Evolutionary conservation across 169 alveolate species (phyloP), one percentile per base, ranked within the genome.

Genomic region (Perkinsus olseni): DNA sequence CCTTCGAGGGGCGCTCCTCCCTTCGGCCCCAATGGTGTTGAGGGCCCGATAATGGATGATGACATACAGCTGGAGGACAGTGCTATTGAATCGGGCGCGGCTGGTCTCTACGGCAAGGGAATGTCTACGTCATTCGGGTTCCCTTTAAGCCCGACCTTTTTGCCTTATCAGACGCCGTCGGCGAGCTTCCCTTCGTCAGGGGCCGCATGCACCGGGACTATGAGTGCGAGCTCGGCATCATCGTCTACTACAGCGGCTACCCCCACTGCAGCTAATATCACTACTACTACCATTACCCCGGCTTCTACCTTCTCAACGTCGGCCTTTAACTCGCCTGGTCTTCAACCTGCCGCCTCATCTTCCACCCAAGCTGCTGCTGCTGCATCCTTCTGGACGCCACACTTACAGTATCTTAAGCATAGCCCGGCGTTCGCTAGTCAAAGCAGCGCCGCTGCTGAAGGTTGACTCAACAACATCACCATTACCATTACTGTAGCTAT

Each of bases 361-460:
- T 3, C 50, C 50, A 11, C 50, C 50, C 21, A 3, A 3, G 50
- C 50, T 6, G 50, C 50, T 40, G 50, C 50, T 13, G 82, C 82
- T 13, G 82, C 82, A 62, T 62, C 82, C 37, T 62, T 62, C 82
- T 62, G 82, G 82, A 62, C 82, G 31, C 82, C 82, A 21, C 82
- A 62, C 31, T 62, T 62, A 28, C 82, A 62, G 82, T 62, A 62
- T 62, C 82, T 62, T 62, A 62, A 62, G 82, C 82, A 62, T 28
- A 62, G 82, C 82, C 82, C 82, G 82, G 82, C 82, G 82, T 62
- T 62, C 82, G 82, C 82, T 6, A 62, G 82, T 28, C 82, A 62
- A 62, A 62, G 82, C 82, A 62, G 82, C 82, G 28, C 82, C 34
- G 82, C 82, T 24, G 82, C 82, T 62, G 82, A 62, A 62, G 31